Evolutionary conservation across 176 grass and related monocot genomes (phyloP), one percentile per base, ranked within the genome.

Genomic region (Hyparrhenia diplandra): DNA sequence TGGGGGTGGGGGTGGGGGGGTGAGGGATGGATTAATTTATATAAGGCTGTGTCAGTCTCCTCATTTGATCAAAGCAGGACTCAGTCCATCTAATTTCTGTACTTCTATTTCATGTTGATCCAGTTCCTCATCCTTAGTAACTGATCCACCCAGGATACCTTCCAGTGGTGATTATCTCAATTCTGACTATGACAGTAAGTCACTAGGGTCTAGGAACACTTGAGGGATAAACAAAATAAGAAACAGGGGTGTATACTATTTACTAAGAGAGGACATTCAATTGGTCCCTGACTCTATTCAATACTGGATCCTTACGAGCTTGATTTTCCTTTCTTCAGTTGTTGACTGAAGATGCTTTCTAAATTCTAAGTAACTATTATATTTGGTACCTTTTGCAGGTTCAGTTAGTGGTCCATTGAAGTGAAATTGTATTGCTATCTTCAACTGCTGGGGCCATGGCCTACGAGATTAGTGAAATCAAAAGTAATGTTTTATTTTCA

Each of bases 391-490:
- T 68, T 78, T 60, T 60, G 23, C 84, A 90, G 88, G 51, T 18
- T 86, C 69, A 61, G 32, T 61, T 78, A 45, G 45, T 59, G 12
- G 45, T 71, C 21, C 11, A 13, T 75, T 85, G 78, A 82, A 78
- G 21, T 78, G 67, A 61, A 78, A 32, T 24, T 55, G 10, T 69
- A 68, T 79, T 69, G 67, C 20, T 63, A 68, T 80, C 70, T 70
- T 84, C 82, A 49, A n/a, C 67, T 69, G 42, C 68, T 60, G 32
- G 21, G 47, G 67, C 71, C 55, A 96, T 96, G 93, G 85, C 87
- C 12, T 96, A 92, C 17, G 90, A 96, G 88, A 96, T 96, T 52
- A 96, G 88, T 24, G 93, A 96, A 80, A 96, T 86, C 51, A 96
- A 96, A 96, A 96, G 90, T 92, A 71, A 90, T 74, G 60, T 84